These are phyloP conservation scores for Helichrysum umbraculigerum DNA, from an alignment of 129 eudicot genomes.

Conservation along the genomic window DNA sequence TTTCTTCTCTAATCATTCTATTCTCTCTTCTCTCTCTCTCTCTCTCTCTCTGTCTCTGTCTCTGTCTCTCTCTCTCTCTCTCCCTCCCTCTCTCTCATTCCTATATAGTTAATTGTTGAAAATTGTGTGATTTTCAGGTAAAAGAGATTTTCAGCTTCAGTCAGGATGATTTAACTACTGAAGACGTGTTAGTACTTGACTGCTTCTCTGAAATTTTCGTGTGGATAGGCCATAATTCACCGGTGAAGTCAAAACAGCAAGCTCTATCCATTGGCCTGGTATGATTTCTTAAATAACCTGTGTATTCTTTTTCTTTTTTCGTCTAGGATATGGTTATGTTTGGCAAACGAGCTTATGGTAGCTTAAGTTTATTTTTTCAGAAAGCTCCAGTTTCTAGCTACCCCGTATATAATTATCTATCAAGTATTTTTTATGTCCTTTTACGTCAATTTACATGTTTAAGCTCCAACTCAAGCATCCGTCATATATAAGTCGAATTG, in stretches of 20 bases:
- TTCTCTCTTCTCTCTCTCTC: not conserved
- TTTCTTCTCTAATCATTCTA: too few species aligned
- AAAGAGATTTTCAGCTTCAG: slow-evolving; percentile 63
- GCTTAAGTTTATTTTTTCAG: too few species aligned
- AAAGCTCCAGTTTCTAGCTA: too few species aligned
- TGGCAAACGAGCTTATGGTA: too few species aligned
- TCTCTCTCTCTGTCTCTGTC: not conserved
- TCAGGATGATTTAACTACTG: slow-evolving; percentile 79
- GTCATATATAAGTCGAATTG: not conserved
- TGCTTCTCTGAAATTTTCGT: slow-evolving; percentile 59
- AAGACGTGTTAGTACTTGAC: slow-evolving; percentile 65
- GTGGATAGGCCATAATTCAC: slow-evolving; percentile 63
- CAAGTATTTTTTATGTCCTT: too few species aligned
- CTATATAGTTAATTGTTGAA: not conserved
- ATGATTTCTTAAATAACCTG: slow-evolving; percentile 13
- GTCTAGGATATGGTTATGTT: not conserved
- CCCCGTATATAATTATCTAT: too few species aligned
- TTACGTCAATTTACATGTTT: too few species aligned
- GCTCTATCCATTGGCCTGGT: slow-evolving; percentile 70
- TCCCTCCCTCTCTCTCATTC: not conserved
- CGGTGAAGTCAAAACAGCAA: slow-evolving; percentile 44
- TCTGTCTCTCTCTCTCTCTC: too few species aligned
- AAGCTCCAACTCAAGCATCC: not conserved
- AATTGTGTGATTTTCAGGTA: slow-evolving; percentile 41
- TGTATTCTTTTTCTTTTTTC: not conserved